phyloP scores from a whole-genome alignment of 2,329 filamentous ascomycete genomes.

The Aspergillus sp. region DNA sequence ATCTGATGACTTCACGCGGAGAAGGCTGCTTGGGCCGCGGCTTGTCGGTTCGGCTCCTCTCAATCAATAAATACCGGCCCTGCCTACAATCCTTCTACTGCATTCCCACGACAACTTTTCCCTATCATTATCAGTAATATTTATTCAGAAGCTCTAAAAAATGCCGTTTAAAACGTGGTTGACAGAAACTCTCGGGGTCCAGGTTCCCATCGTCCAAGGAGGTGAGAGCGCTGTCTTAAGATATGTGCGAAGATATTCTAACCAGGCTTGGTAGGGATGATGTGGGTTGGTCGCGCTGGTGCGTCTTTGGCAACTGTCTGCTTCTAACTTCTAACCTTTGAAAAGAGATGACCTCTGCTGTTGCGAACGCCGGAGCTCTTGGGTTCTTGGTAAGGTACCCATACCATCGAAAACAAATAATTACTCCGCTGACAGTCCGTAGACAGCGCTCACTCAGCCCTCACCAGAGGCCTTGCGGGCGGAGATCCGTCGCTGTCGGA shows the following conservation, averaged over 20 bases:
- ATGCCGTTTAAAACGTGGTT: conserved; percentile 13
- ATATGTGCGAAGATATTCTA: background rate
- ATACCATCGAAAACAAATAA: background rate
- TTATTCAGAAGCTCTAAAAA: background rate
- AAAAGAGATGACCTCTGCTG: conserved; percentile 8
- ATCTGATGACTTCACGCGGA: background rate
- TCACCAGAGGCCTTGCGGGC: conserved; percentile 5
- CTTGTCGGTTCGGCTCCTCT: conserved; percentile 3
- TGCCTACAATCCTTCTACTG: background rate
- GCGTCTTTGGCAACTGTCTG: background rate
- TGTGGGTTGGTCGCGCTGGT: conserved; percentile 11
- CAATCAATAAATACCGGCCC: background rate
- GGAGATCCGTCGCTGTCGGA: conserved; percentile 7
- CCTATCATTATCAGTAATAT: too few species aligned
- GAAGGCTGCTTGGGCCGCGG: background rate
- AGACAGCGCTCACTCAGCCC: conserved; percentile 7
- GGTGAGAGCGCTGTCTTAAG: background rate
- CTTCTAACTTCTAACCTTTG: background rate
- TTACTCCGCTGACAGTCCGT: background rate
- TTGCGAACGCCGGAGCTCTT: conserved; percentile 6
- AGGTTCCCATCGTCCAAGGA: conserved; percentile 13
- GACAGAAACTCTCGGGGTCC: conserved; percentile 10
- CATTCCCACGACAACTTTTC: too few species aligned
- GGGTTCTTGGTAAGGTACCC: conserved; percentile 4
- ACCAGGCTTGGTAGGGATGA: conserved; percentile 2